Base-by-base conservation (phyloP, 805 yeast genomes). In the Alloascoidea hylecoeti region DNA sequence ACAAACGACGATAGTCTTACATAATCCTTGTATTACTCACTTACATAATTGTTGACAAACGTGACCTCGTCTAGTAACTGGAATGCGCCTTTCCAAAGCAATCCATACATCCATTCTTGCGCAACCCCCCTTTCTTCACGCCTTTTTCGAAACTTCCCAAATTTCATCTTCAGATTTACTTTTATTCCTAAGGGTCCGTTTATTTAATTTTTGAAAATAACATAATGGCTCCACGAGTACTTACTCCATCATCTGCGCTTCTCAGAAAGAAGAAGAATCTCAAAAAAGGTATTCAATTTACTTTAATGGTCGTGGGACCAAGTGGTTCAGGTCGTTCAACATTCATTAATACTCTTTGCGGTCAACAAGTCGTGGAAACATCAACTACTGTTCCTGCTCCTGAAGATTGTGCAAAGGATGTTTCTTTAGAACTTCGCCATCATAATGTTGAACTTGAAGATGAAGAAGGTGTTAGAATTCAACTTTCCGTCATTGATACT, bases 241-340 rank as follows among this genome's bases (percentile, higher is more conserved):
- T 23, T 9, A 23, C 30, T 9, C 30, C 30, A n/a, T 23, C 30
- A 9, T 23, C 30, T 9, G 30, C 30, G n/a, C 30, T 23, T n/a
- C 48, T 72, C 41, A 63, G 78, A 38, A 64, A 78, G 45, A 66
- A 76, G 40, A 79, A 75, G 52, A 74, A 70, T 49, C 71, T 77
- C 40, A 75, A 71, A 48, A 68, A 70, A 50, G 78, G 78, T 5
- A 63, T 73, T 42, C 72, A 71, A 44, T 72, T 82, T 49, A 72
- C 81, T 15, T 55, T 82, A 41, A 67, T 83, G 68, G 72, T 80
- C 14, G 69, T 74, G 38, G 94, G 94, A 3, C 73, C 74, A 42
- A 68, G 73, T 51, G 88, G 88, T 2, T 65, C 78, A 4, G 94
- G 94, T 2, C 76, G 81, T 49, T 68, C 79, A 18, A 70, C 88